Percentiles rank a stretch among this genome's conserved stretches.
Evolutionary conservation across 2,329 filamentous ascomycete species (phyloP).

Genomic region (Colletotrichum chrysophilum): DNA sequence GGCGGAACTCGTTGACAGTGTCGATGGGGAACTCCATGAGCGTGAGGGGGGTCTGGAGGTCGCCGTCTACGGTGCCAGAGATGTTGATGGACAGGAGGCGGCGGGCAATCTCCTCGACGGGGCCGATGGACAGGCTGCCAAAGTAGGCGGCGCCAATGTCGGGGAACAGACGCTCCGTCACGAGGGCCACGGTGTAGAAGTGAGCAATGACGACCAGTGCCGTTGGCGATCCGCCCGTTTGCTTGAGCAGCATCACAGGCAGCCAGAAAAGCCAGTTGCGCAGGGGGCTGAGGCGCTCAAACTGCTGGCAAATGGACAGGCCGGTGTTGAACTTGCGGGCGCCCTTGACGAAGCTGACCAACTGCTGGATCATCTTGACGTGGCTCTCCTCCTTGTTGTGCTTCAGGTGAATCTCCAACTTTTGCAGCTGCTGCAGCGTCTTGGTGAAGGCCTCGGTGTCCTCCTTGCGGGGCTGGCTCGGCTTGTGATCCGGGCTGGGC

Average conservation of each 20-base stretch:
- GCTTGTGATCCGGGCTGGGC: conserved; percentile 64
- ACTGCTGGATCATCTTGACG: conserved; percentile 69
- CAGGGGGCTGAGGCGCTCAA: conserved; percentile 86
- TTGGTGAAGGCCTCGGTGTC: conserved; percentile 72
- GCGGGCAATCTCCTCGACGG: conserved; percentile 85
- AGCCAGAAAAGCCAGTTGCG: conserved; percentile 97
- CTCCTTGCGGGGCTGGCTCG: conserved; percentile 70
- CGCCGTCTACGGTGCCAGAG: conserved; percentile 59
- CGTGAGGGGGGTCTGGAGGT: conserved; percentile 65
- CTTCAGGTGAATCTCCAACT: conserved; percentile 71
- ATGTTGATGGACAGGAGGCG: conserved; percentile 74
- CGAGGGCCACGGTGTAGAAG: conserved; percentile 87
- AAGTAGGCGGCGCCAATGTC: conserved; percentile 91
- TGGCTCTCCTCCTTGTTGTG: conserved; percentile 67
- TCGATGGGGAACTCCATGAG: conserved; percentile 78
- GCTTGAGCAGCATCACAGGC: conserved; percentile 82
- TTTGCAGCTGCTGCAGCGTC: conserved; percentile 70
- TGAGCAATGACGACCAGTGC: conserved; percentile 86
- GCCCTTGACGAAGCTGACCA: conserved; percentile 75
- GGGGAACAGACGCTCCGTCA: conserved; percentile 89
- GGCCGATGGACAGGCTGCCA: conserved; percentile 77
- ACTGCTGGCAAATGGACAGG: conserved; percentile 81
- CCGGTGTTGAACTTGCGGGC: conserved; percentile 73
- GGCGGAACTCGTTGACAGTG: conserved; percentile 71
- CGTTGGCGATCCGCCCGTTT: conserved; percentile 75